Evolutionary conservation across 305 asterid genomes (phyloP), one percentile per base, ranked within the genome.

Genomic region (Striga hermonthica): DNA sequence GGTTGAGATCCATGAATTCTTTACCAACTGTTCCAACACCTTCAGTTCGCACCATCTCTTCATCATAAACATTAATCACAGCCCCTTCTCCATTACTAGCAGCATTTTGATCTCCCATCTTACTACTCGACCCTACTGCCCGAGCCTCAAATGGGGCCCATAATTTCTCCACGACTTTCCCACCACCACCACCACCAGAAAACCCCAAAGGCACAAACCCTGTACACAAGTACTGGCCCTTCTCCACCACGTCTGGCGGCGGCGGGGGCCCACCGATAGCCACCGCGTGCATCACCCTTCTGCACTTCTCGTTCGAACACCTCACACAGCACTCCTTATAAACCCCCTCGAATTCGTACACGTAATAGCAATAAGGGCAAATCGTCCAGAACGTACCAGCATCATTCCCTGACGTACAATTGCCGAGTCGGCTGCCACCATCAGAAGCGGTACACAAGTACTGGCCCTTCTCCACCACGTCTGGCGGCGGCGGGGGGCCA

Each of bases 311-410:
- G 44, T 89, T 89, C 64, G 63, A 70, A 67, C 94, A 90, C 78
- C 77, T 78, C 82, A 89, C n/a, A 39, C 68, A 69, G 65, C 91
- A 82, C 3, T 76, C 81, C 70, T 66, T 73, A 36, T 63, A 85
- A 69, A 43, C 71, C 34, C 56, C 69, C 8, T 64, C 80, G 48
- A 79, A 85, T 77, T 87, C 90, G 54, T 79, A 84, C 22, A 79
- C 76, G 63, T 69, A 75, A 35, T 77, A 79, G 73, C 94, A 90
- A 55, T 82, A 83, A 14, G 94, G 91, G 70, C 95, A 90, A 50
- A 76, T 59, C 4, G 95, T 85, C 95, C 97, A 87, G 69, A 90
- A 89, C 3, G 84, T 75, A 14, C 40, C 70, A 8, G 79, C 79
- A 1, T 41, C 71, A 11, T 38, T 45, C 59, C 47, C 59, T 6